These are phyloP conservation scores for Galerina sulciceps DNA, from an alignment of 768 basidiomycete genomes.

Conservation along the genomic window DNA sequence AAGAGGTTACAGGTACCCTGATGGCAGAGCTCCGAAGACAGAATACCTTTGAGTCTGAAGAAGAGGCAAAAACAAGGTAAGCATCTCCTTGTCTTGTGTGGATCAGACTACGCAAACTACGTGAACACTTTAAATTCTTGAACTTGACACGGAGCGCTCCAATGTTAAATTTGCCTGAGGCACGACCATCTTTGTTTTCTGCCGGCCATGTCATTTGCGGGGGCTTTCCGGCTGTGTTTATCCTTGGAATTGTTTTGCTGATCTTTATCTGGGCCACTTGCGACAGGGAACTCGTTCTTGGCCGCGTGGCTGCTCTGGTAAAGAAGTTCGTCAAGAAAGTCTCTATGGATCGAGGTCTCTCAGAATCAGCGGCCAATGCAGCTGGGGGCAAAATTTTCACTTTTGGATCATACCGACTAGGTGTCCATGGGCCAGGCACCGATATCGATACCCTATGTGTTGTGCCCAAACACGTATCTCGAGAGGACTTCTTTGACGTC, in stretches of 20 bases:
- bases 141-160: neutral
- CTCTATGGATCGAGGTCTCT: slow-evolving; percentile 78
- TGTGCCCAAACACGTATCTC: slow-evolving; percentile 93
- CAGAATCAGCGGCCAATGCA: slow-evolving; percentile 83
- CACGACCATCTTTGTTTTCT: neutral
- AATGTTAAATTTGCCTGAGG: neutral
- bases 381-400: slow-evolving; percentile 99
- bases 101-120: slow-evolving; percentile 4
- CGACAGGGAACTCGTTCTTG: slow-evolving; percentile 89
- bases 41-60: slow-evolving; percentile 88
- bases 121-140: neutral
- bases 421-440: slow-evolving; percentile 93
- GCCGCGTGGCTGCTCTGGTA: slow-evolving; percentile 85
- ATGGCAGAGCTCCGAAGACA: slow-evolving; percentile 90
- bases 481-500: slow-evolving; percentile 93
- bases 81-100: slow-evolving; percentile 28
- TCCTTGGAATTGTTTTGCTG: slow-evolving; percentile 6
- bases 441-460: slow-evolving; percentile 99
- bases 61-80: slow-evolving; percentile 88
- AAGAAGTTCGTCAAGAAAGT: slow-evolving; percentile 91
- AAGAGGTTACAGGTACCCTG: slow-evolving; percentile 80
- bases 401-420: slow-evolving; percentile 96
- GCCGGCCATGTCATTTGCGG: neutral
- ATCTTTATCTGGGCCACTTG: slow-evolving; percentile 10
- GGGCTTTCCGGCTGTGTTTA: neutral